These are phyloP conservation scores for Fusarium newnesense DNA, from an alignment of 2,329 filamentous ascomycete species.

Conservation along the genomic window DNA sequence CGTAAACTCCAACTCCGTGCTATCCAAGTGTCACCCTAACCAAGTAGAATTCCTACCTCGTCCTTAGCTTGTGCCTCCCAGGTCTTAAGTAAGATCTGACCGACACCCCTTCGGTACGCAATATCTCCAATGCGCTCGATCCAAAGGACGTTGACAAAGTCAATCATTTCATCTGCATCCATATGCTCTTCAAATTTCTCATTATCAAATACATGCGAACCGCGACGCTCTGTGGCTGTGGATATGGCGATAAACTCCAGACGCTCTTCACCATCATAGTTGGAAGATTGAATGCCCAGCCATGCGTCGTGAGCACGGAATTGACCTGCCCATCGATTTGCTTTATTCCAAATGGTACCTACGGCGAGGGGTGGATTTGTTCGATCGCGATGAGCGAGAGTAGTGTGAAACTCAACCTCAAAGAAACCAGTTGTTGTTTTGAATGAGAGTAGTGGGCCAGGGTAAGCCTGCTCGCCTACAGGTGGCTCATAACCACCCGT, in stretches of 20 bases:
- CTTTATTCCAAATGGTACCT: slow-evolving; percentile 54
- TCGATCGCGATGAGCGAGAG: slow-evolving; percentile 49
- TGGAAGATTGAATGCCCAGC: slow-evolving; percentile 58
- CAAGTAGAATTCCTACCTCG: slow-evolving; percentile 55
- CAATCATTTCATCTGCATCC: slow-evolving; percentile 55
- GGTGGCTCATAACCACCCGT: slow-evolving; percentile 46
- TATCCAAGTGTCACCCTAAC: slow-evolving; percentile 41
- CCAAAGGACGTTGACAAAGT: slow-evolving; percentile 60
- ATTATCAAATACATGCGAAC: slow-evolving; percentile 52
- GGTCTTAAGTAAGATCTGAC: slow-evolving; percentile 53
- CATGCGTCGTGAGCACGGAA: slow-evolving; percentile 58
- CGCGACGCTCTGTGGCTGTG: slow-evolving; percentile 53
- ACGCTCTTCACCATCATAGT: slow-evolving; percentile 57
- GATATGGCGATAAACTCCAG: slow-evolving; percentile 58
- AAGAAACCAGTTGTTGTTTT: slow-evolving; percentile 53
- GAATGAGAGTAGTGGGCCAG: slow-evolving; percentile 54
- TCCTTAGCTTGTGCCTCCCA: slow-evolving; percentile 55
- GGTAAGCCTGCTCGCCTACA: slow-evolving; percentile 47
- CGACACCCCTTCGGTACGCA: slow-evolving; percentile 54
- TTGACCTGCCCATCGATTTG: slow-evolving; percentile 53
- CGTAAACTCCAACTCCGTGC: slow-evolving; percentile 33
- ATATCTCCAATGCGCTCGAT: slow-evolving; percentile 57
- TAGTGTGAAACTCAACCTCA: slow-evolving; percentile 53
- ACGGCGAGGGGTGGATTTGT: slow-evolving; percentile 55
- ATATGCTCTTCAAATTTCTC: slow-evolving; percentile 55